Evolutionary conservation across 306 rosid genomes (phyloP).

Genomic region (Trifolium fragiferum): DNA sequence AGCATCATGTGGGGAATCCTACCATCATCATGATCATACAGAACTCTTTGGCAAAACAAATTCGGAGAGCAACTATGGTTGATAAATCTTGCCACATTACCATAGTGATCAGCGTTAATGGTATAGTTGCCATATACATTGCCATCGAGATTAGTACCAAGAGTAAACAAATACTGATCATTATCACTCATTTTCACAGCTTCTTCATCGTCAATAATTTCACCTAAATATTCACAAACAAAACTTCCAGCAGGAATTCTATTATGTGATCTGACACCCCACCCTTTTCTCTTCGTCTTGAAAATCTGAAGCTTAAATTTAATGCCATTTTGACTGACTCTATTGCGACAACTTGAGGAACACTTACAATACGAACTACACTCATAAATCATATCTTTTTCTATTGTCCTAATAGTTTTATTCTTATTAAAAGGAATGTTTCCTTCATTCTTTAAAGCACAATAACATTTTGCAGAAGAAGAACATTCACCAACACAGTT

Average conservation of each 20-base stretch:
- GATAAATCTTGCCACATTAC: slow-evolving; percentile 75
- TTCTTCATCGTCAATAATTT: slow-evolving; percentile 62
- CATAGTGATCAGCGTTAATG: slow-evolving; percentile 63
- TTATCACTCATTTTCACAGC: slow-evolving; percentile 59
- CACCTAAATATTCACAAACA: slow-evolving; percentile 76
- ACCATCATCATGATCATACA: slow-evolving; percentile 65
- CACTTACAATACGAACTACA: slow-evolving; percentile 78
- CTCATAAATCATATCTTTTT: slow-evolving; percentile 60
- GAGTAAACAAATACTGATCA: slow-evolving; percentile 71
- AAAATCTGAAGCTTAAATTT: slow-evolving; percentile 66
- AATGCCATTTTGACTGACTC: slow-evolving; percentile 69
- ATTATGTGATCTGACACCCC: slow-evolving; percentile 78
- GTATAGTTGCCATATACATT: slow-evolving; percentile 42
- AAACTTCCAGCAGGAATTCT: slow-evolving; percentile 75
- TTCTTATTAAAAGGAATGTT: slow-evolving; percentile 60
- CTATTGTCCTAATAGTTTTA: slow-evolving; percentile 60
- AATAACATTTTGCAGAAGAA: slow-evolving; percentile 54
- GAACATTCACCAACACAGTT: slow-evolving; percentile 60
- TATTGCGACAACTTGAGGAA: slow-evolving; percentile 59
- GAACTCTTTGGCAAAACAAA: slow-evolving; percentile 70
- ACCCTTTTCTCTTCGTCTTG: slow-evolving; percentile 64
- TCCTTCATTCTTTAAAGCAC: slow-evolving; percentile 66
- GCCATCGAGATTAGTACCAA: slow-evolving; percentile 50
- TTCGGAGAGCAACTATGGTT: slow-evolving; percentile 83
- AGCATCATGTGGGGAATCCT: slow-evolving; percentile 79